Evolutionary conservation across 306 rosid genomes (phyloP).

Genomic region (Lathyrus sativus): DNA sequence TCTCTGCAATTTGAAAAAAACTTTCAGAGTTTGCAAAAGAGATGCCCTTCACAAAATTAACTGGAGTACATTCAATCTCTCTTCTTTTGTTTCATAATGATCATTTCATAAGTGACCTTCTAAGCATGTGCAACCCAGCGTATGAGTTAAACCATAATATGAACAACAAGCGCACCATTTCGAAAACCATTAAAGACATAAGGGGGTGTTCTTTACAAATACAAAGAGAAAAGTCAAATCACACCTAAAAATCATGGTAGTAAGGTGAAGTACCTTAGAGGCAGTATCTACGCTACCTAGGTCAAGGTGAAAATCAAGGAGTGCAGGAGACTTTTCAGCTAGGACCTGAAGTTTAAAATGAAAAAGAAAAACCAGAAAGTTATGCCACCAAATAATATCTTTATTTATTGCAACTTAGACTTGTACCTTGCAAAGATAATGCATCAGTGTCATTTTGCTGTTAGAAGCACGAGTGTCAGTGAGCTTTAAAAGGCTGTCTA

Average conservation of each 20-base stretch:
- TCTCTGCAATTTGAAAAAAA: neutral
- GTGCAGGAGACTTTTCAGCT: constrained; percentile 73
- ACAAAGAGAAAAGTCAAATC: constrained; percentile 1
- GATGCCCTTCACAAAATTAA: neutral
- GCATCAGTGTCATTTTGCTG: constrained; percentile 93
- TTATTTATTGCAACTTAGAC: constrained; percentile 37
- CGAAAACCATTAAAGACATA: neutral
- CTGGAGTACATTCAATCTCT: constrained; percentile 1
- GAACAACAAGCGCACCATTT: constrained; percentile 6
- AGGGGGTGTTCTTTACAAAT: constrained; percentile 13
- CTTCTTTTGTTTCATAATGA: neutral
- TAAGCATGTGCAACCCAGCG: constrained; percentile 6
- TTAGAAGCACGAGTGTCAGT: constrained; percentile 89
- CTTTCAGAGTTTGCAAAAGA: neutral
- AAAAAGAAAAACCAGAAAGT: constrained; percentile 20
- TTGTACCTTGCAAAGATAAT: constrained; percentile 92
- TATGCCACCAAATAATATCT: constrained; percentile 36
- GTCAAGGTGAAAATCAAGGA: constrained; percentile 81
- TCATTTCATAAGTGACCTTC: neutral
- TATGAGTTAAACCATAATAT: constrained; percentile 2
- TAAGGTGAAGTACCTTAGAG: constrained; percentile 60
- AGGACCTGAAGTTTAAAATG: constrained; percentile 55
- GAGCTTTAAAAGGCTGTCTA: constrained; percentile 91
- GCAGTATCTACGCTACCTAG: constrained; percentile 76
- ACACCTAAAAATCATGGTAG: constrained; percentile 24